These are phyloP conservation scores for Fusarium sp. DNA, from an alignment of 2,329 filamentous ascomycete species.

Conservation along the genomic window DNA sequence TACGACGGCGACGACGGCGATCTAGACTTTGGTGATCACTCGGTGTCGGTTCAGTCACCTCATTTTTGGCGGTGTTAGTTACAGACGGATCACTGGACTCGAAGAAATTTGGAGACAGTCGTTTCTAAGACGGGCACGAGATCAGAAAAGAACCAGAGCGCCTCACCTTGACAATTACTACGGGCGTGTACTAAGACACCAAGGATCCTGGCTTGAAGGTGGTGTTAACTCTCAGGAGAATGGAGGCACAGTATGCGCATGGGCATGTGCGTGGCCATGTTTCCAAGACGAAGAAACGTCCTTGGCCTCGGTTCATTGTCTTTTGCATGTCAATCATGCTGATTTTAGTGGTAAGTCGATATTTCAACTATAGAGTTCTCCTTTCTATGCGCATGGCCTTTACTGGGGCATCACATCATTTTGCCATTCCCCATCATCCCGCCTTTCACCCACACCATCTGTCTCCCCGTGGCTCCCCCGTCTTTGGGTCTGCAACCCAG, in stretches of 20 bases:
- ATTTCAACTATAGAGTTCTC: conserved; percentile 13
- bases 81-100: conserved; percentile 7
- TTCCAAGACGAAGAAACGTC: conserved; percentile 22
- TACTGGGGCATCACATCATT: conserved; percentile 35
- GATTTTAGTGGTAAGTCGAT: conserved; percentile 44
- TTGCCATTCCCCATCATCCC: conserved; percentile 39
- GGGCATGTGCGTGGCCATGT: conserved; percentile 27
- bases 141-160: conserved; percentile 13
- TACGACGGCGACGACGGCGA: conserved; percentile 8
- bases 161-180: conserved; percentile 11
- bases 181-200: conserved; percentile 1
- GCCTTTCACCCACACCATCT: conserved; percentile 37
- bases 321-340: conserved; percentile 28
- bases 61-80: conserved; percentile 1
- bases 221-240: conserved; percentile 23
- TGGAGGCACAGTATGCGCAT: conserved; percentile 30
- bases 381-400: conserved; percentile 16
- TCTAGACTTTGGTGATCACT: conserved; percentile 17
- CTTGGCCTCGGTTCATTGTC: conserved; percentile 27
- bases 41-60: conserved; percentile 11
- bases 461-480: conserved; percentile 34
- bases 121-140: conserved; percentile 26
- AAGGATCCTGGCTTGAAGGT: conserved; percentile 15
- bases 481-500: conserved; percentile 25
- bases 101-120: background rate